These are phyloP conservation scores for Amaranthus palmeri DNA, from an alignment of 148 eudicot genomes.

Conservation along the genomic window DNA sequence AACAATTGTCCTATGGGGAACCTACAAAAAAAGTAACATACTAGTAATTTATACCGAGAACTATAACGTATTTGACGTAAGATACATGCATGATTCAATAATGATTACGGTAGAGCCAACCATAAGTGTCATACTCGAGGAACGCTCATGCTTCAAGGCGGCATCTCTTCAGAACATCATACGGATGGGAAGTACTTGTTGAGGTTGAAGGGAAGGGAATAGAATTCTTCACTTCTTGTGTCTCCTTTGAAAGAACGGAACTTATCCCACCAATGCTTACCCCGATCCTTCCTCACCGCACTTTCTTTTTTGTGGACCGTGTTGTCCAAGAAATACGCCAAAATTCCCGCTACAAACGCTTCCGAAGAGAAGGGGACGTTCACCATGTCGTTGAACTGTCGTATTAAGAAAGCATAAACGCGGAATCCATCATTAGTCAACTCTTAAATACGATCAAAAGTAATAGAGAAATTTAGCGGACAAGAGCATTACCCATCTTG, in stretches of 20 bases:
- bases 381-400: constrained; percentile 84
- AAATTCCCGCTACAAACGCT: constrained; percentile 76
- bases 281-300: constrained; percentile 64
- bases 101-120: constrained; percentile 17
- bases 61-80: constrained; percentile 22
- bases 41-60: constrained; percentile 31
- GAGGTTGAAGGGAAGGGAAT: constrained; percentile 86
- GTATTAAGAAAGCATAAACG: neutral
- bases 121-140: constrained; percentile 8
- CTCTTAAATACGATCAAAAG: neutral
- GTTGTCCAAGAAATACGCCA: constrained; percentile 89
- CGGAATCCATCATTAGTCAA: neutral
- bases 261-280: constrained; percentile 98
- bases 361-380: constrained; percentile 91
- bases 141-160: neutral
- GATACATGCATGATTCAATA: constrained; percentile 8
- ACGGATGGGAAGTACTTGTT: constrained; percentile 90
- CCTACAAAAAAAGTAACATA: constrained; percentile 28
- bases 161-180: constrained; percentile 22
- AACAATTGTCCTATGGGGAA: constrained; percentile 31
- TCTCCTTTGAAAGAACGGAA: constrained; percentile 66
- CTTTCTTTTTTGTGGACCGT: constrained; percentile 59
- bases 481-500: constrained; percentile 70
- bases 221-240: constrained; percentile 83
- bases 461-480: neutral